Evolutionary conservation across 345 rosid species (phyloP).

Genomic region (Camelina laxa): DNA sequence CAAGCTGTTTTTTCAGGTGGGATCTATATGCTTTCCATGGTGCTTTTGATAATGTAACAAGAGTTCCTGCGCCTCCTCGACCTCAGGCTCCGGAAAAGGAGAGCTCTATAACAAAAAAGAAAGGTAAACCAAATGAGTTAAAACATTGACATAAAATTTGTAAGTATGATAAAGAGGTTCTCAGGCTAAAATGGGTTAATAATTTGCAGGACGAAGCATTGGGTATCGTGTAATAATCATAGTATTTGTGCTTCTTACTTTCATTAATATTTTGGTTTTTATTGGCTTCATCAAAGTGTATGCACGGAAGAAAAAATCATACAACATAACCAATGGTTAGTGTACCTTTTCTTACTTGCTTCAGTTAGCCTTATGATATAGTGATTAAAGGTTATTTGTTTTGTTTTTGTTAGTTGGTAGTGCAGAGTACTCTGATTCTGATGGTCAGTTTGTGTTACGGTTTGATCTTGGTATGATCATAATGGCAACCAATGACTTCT

Average conservation of each 20-base stretch:
- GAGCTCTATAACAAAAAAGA: background rate
- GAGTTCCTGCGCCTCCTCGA: constrained; percentile 20
- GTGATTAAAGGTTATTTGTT: background rate
- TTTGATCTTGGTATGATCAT: constrained; percentile 23
- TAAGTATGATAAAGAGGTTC: background rate
- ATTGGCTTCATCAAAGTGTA: background rate
- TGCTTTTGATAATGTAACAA: constrained; percentile 18
- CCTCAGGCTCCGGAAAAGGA: background rate
- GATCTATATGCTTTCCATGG: constrained; percentile 41
- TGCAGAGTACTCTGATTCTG: constrained; percentile 13
- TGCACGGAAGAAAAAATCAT: background rate
- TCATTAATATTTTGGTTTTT: constrained; percentile 4
- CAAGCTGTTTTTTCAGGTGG: constrained; percentile 57
- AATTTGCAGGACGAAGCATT: constrained; percentile 10
- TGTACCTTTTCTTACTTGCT: background rate
- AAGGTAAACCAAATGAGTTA: constrained; percentile 1
- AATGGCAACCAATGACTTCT: constrained; percentile 36
- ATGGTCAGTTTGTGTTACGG: constrained; percentile 29
- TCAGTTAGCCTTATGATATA: background rate
- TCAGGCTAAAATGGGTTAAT: background rate
- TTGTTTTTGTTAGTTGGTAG: background rate
- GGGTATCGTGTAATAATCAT: background rate
- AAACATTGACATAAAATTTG: background rate
- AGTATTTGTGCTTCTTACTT: constrained; percentile 28
- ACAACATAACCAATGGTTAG: constrained; percentile 10